Conservation (phyloP, 345 rosid genomes). For the Euphorbia tirucalli region DNA sequence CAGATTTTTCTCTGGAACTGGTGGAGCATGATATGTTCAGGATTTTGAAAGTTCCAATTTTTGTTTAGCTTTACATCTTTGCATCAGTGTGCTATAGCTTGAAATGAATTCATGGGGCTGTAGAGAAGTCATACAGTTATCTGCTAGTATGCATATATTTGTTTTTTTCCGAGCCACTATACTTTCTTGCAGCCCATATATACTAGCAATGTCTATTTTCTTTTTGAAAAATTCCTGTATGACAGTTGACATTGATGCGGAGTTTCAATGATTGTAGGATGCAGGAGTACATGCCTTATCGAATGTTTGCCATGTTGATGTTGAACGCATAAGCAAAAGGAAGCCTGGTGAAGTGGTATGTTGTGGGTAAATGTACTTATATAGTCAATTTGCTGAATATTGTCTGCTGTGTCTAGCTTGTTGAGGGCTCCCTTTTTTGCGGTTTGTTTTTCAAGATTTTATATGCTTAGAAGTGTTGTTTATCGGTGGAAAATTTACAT, state of each 20-base stretch:
- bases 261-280: slow-evolving; percentile 51
- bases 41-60: neutral
- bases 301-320: slow-evolving; percentile 96
- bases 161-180: neutral
- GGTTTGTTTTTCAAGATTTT: neutral
- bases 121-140: neutral
- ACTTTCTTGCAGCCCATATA: neutral
- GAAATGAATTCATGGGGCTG: neutral
- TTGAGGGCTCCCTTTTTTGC: neutral
- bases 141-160: neutral
- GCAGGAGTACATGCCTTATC: slow-evolving; percentile 95
- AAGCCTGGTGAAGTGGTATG: slow-evolving; percentile 90
- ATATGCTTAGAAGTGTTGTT: neutral
- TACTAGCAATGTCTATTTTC: no score
- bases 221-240: no score
- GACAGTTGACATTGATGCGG: neutral
- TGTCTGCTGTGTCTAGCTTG: neutral
- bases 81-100: neutral
- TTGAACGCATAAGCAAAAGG: slow-evolving; percentile 82
- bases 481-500: neutral
- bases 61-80: neutral
- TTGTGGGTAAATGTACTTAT: neutral
- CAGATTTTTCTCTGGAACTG: neutral
- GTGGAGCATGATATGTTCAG: no score
- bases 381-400: neutral